Evolutionary conservation across 1,284 basidiomycete species (phyloP).

Genomic region (Phellopilus nigrolimitatus): DNA sequence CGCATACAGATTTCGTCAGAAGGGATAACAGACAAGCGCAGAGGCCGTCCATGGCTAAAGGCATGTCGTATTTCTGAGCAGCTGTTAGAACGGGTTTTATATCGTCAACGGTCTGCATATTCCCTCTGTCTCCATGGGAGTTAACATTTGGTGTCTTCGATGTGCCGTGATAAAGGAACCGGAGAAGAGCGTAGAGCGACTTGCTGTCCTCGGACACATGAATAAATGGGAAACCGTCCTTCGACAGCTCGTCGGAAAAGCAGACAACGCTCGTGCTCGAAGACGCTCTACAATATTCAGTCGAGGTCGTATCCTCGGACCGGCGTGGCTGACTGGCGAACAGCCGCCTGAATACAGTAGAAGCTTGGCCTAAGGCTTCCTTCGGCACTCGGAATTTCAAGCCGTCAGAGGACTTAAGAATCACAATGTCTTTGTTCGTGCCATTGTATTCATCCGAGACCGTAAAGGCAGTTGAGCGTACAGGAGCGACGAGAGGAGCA

Average conservation of each 20-base stretch:
- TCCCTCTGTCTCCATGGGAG: not conserved
- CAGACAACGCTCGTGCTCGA: not conserved
- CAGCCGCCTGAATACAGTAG: slow-evolving; percentile 27
- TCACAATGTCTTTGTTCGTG: not conserved
- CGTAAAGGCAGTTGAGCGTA: too few species aligned
- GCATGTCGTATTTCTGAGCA: slow-evolving; percentile 36
- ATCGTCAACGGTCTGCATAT: not conserved
- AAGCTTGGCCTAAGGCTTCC: slow-evolving; percentile 23
- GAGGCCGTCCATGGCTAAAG: slow-evolving; percentile 33
- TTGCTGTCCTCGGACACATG: slow-evolving; percentile 47
- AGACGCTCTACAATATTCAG: not conserved
- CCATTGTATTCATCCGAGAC: too few species aligned
- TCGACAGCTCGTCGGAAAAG: slow-evolving; percentile 13
- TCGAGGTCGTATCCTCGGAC: slow-evolving; percentile 12
- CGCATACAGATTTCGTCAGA: slow-evolving; percentile 1
- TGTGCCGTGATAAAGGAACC: slow-evolving; percentile 41
- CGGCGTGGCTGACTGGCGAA: slow-evolving; percentile 18
- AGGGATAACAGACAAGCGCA: slow-evolving; percentile 41
- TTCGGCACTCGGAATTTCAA: slow-evolving; percentile 24
- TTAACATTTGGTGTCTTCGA: slow-evolving; percentile 26
- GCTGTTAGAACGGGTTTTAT: slow-evolving; percentile 28
- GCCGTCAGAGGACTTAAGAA: slow-evolving; percentile 3
- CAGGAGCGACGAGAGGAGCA: too few species aligned
- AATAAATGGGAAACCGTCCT: slow-evolving; percentile 39
- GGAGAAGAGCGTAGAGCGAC: slow-evolving; percentile 46